phyloP scores from a whole-genome alignment of 176 grass and related monocot species.

The Echinochloa phyllopogon region DNA sequence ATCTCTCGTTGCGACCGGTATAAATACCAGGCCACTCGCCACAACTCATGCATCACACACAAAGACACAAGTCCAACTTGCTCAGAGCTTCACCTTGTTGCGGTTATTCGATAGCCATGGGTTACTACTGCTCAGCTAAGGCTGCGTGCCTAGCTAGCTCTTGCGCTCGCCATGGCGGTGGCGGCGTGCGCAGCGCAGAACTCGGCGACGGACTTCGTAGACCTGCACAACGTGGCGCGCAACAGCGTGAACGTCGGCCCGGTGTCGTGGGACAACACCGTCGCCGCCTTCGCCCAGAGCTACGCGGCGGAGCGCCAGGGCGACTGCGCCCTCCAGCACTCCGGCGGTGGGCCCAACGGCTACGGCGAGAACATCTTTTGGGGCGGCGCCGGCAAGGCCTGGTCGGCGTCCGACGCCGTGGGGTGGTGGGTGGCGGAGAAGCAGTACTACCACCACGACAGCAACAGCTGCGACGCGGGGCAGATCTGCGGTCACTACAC shows the following conservation, averaged over 20 bases:
- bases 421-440: constrained; percentile 36
- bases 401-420: constrained; percentile 34
- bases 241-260: constrained; percentile 23
- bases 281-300: constrained; percentile 39
- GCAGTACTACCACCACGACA: constrained; percentile 52
- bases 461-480: constrained; percentile 40
- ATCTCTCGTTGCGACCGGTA: neutral
- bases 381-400: neutral
- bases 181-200: constrained; percentile 42
- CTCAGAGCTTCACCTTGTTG: no score
- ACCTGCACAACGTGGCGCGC: constrained; percentile 35
- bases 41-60: neutral
- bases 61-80: no score
- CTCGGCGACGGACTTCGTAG: neutral
- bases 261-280: constrained; percentile 31
- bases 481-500: neutral
- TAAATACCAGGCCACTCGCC: neutral
- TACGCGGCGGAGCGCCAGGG: constrained; percentile 26
- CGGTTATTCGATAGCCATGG: no score
- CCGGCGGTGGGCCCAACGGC: neutral
- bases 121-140: no score
- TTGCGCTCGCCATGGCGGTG: constrained; percentile 7
- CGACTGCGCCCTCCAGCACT: constrained; percentile 48
- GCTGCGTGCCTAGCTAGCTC: neutral
- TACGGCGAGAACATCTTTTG: constrained; percentile 64